phyloP scores from a whole-genome alignment of 805 yeast species.

The Saturnispora galanensis region DNA sequence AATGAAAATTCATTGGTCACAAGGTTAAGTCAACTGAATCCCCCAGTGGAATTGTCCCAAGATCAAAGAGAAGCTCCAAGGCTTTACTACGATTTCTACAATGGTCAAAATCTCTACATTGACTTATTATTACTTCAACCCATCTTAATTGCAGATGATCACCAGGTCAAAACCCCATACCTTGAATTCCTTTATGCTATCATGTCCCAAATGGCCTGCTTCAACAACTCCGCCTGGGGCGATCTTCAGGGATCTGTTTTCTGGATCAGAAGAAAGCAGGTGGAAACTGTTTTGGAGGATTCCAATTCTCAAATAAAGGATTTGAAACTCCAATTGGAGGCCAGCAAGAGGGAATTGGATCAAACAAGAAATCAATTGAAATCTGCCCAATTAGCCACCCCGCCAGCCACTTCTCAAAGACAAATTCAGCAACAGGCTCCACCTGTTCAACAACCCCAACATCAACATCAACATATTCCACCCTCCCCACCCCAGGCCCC shows the following conservation, averaged over 20 bases:
- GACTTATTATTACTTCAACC: slow-evolving; percentile 80
- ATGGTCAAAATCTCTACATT: slow-evolving; percentile 48
- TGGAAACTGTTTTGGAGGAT: slow-evolving; percentile 16
- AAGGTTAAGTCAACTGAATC: slow-evolving; percentile 40
- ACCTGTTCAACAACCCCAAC: slow-evolving; percentile 4
- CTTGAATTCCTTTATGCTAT: slow-evolving; percentile 78
- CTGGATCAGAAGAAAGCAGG: slow-evolving; percentile 20
- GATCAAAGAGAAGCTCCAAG: slow-evolving; percentile 41
- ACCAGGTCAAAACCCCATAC: slow-evolving; percentile 79
- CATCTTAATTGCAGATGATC: slow-evolving; percentile 82
- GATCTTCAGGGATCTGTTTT: slow-evolving; percentile 4
- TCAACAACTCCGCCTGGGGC: slow-evolving; percentile 2
- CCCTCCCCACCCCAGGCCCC: slow-evolving; percentile 10
- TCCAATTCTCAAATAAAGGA: not conserved
- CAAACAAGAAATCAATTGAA: slow-evolving; percentile 8
- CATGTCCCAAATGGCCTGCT: slow-evolving; percentile 47
- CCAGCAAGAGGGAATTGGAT: slow-evolving; percentile 13
- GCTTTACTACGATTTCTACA: slow-evolving; percentile 56
- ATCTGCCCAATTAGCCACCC: not conserved
- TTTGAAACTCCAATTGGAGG: slow-evolving; percentile 1
- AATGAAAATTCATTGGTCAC: slow-evolving; percentile 50
- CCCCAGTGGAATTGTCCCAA: slow-evolving; percentile 21
- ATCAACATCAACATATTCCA: slow-evolving; percentile 9
- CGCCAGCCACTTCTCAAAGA: slow-evolving; percentile 2
- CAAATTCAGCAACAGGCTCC: not conserved